phyloP scores from a whole-genome alignment of 805 yeast genomes.

The Lachancea lanzarotensis region DNA sequence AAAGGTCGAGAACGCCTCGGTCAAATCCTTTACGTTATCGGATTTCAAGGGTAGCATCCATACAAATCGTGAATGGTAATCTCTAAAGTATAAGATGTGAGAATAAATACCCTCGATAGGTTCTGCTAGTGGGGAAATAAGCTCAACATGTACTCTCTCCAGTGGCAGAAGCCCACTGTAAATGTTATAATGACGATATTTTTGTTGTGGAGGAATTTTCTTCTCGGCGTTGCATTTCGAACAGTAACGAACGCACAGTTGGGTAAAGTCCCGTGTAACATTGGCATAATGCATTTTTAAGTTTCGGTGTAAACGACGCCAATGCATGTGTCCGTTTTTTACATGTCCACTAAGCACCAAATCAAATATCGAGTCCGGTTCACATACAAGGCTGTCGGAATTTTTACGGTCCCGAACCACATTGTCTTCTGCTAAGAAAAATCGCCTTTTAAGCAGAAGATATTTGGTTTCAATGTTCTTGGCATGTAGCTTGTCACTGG shows the following conservation, averaged over 20 bases:
- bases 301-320: conserved; percentile 13
- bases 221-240: conserved; percentile 24
- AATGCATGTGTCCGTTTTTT: conserved; percentile 25
- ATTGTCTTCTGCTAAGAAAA: conserved; percentile 16
- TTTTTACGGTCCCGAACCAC: conserved; percentile 21
- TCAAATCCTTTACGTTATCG: conserved; percentile 19
- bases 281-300: conserved; percentile 22
- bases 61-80: conserved; percentile 25
- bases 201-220: conserved; percentile 11
- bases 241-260: conserved; percentile 22
- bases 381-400: conserved; percentile 22
- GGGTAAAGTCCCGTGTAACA: conserved; percentile 18
- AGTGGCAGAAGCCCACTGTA: conserved; percentile 20
- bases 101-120: conserved; percentile 25
- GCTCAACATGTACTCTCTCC: conserved; percentile 28
- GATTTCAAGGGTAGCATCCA: conserved; percentile 29
- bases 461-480: conserved; percentile 18
- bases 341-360: conserved; percentile 28
- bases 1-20: conserved; percentile 13
- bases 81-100: conserved; percentile 25
- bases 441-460: conserved; percentile 21
- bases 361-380: conserved; percentile 26
- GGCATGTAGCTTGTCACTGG: conserved; percentile 17
- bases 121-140: conserved; percentile 21
- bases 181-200: conserved; percentile 14